phyloP scores from a whole-genome alignment of 164 flowering plant species.

The Vitis rupestris region DNA sequence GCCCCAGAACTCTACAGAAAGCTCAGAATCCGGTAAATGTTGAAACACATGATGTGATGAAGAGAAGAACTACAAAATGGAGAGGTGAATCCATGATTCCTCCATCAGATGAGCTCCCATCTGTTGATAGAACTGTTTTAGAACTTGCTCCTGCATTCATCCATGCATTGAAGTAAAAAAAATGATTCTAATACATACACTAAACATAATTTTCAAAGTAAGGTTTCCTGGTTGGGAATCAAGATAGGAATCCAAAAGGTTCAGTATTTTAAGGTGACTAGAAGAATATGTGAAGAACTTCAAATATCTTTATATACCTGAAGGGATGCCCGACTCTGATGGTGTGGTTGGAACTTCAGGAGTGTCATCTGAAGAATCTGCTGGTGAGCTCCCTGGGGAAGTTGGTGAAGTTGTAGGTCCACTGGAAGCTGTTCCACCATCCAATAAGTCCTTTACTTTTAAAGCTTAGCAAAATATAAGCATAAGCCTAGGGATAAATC shows the following conservation, averaged over 20 bases:
- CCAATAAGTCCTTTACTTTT: too few relatives aligned
- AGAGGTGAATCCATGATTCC: constrained; percentile 15
- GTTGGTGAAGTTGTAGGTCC: constrained; percentile 9
- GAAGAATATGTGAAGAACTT: neutral
- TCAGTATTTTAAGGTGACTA: too few relatives aligned
- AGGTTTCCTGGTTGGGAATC: too few relatives aligned
- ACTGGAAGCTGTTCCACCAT: constrained; percentile 13
- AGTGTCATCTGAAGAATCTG: constrained; percentile 3
- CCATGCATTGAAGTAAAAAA: neutral
- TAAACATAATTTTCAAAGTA: too few relatives aligned
- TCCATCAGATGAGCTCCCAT: constrained; percentile 24
- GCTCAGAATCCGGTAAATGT: constrained; percentile 16
- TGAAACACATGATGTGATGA: constrained; percentile 22
- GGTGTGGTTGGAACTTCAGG: constrained; percentile 20
- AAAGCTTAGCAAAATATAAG: neutral
- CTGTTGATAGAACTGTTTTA: constrained; percentile 24
- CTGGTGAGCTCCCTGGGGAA: too few relatives aligned
- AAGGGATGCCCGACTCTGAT: constrained; percentile 18
- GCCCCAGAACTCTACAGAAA: neutral
- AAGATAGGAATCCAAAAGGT: too few relatives aligned
- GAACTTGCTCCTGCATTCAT: constrained; percentile 31
- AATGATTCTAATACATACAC: too few relatives aligned
- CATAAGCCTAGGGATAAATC: too few relatives aligned
- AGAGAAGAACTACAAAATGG: constrained; percentile 18
- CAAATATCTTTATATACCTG: constrained; percentile 14